Base-by-base conservation (phyloP, 140 eudicot genomes). In the Flaveria floridana region DNA sequence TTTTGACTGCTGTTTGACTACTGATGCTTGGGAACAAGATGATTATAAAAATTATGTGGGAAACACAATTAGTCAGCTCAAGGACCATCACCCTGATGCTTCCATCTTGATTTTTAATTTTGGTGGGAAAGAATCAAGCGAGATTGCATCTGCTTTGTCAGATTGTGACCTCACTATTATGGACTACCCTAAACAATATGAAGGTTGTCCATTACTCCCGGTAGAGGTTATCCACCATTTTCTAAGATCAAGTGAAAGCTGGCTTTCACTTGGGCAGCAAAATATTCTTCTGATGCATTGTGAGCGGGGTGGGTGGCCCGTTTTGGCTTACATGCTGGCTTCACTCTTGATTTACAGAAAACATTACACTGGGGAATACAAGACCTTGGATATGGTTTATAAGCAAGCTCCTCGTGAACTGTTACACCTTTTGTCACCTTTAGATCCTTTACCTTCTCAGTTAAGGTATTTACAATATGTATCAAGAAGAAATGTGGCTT, bases 271-370 rank as follows among this genome's bases (percentile, higher is more conserved):
- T 9, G 93, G 95, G 74, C 89, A 84, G 47, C 86, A 75, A 61
- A 92, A 92, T 75, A 83, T 89, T 68, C 91, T 89, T 62, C 79
- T 92, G 73, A 78, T 92, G 95, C 96, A 92, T 65, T 92, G 92
- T 80, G 89, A 92, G 55, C 79, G 62, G 62, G 95, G 91, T 30
- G 91, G 88, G 7, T 89, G 91, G 89, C 96, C 96, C 0, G 86
- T 89, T 42, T 77, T 92, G 48, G 98, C 91, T n/a, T 89, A 70
- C 81, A 86, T 89, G 96, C 74, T 92, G 73, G 96, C 98, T 75
- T 87, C 92, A 13, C 89, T 92, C 44, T 81, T 92, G 78, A 83
- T 92, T 53, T 86, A 86, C 68, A 68, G 86, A 65, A 89, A 89
- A 70, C 92, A 86, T 53, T 89, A 79, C 78, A 77, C 84, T 5